Base-by-base conservation (phyloP, 2,329 filamentous ascomycete genomes). In the Aspergillus niger region DNA sequence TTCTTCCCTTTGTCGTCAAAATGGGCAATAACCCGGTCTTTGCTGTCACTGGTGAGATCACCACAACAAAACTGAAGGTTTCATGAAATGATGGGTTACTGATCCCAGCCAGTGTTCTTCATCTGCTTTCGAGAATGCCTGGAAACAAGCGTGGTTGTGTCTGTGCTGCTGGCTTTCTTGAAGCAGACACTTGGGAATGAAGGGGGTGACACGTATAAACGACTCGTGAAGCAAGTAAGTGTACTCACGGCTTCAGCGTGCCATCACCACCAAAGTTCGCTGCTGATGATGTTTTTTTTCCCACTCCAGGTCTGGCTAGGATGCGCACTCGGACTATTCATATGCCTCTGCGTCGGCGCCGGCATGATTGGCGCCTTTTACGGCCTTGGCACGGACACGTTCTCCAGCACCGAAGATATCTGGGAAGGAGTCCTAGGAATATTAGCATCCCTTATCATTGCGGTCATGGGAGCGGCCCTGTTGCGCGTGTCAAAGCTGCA, bases 131-230 rank as follows among this genome's bases (percentile, higher is more conserved):
- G 92, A 74, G 92, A 96, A 79, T 87, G 88, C 44, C 81, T 96
- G 44, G 92, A 96, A 80, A 91, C 90, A 0, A 89, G 85, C 69
- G 91, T 96, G 70, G 90, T 96, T 68, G 87, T 96, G 63, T 94
- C 92, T 0, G 89, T 96, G n/a, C 81, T 96, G 24, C 83, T 96
- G 52, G 88, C 91, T 13, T 96, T 95, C 74, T 79, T 96, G 62
- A 95, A 94, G 76, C 90, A 57, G 47, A 39, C 44, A 2, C 47
- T 57, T 6, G 55, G 44, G 10, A 4, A 38, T 30, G 36, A 17
- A 6, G 44, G 41, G 17, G 8, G 11, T 2, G 15, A 48, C 6
- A 39, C 36, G 8, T 43, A 50, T 17, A 50, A 51, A 15, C 47
- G 55, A 30, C 32, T 57, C 4, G 24, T 28, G 10, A 51, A 38